Evolutionary conservation across 768 basidiomycete genomes (phyloP), one percentile per base, ranked within the genome.

Genomic region (Collybia sordida): DNA sequence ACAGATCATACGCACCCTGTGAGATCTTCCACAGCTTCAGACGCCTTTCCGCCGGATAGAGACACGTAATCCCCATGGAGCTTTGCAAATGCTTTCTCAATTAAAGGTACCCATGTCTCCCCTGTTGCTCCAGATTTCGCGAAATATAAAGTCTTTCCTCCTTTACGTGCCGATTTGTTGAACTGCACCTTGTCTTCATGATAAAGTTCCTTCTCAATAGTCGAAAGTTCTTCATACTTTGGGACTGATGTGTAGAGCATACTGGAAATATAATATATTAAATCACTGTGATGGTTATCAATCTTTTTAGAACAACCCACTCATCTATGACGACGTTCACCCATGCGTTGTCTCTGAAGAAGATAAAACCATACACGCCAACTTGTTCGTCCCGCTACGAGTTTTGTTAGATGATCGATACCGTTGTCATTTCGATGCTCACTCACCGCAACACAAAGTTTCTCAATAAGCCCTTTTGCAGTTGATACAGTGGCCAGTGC

Each of bases 61-160:
- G 69, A 62, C 3, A 65, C 60, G 49, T 73, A 75, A 49, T 73
- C 71, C 2, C 79, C 79, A 57, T 82, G 77, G 1, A 81, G 54
- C 61, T 82, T 82, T 2, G 80, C 80, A 50, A 73, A 82, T 2
- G 80, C 80, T 58, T 82, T 82, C 58, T 82, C 80, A n/a, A 81
- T 70, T n/a, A 82, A 61, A 2, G 80, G 76, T 0, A 80, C 77
- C 80, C 80, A 81, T 3, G 78, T 80, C 52, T 81, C 80, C 24
- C 73, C 74, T 41, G 72, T 67, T 4, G 71, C 64, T 1, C 72
- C 73, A 5, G 75, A 77, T 44, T 68, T 71, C 7, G 80, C 78
- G 58, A 81, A 82, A 52, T 75, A 80, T 28, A 81, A 56, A 1
- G 67, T 67, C 57, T 78, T 79, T 24, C 72, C 72, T 27, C 79